Conservation (phyloP, 257 asterid genomes). For the Prunella vulgaris region DNA sequence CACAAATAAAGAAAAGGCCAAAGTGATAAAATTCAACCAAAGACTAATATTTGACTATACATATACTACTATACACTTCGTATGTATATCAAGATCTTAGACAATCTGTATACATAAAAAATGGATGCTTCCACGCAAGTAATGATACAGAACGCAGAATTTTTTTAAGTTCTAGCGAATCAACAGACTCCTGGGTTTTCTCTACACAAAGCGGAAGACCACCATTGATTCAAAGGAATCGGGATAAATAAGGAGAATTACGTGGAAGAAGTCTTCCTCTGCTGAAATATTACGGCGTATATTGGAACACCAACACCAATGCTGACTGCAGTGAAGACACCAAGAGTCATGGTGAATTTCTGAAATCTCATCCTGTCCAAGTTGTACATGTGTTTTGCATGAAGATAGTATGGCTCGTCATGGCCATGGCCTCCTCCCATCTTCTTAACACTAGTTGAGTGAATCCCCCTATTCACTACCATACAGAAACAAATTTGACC, state of each 20-base stretch:
- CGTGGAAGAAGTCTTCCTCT: conserved; percentile 68
- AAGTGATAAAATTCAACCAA: not conserved
- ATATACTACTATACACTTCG: not conserved
- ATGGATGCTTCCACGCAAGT: not conserved
- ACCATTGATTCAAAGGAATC: conserved; percentile 27
- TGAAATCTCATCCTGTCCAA: conserved; percentile 72
- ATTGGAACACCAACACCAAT: conserved; percentile 68
- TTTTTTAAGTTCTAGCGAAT: not conserved
- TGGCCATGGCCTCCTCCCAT: conserved; percentile 94
- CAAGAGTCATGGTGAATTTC: conserved; percentile 50
- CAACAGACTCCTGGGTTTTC: conserved; percentile 5
- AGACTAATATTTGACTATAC: not conserved
- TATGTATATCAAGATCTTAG: not conserved
- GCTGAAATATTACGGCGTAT: conserved; percentile 75
- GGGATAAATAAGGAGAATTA: conserved; percentile 24
- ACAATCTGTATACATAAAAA: not conserved
- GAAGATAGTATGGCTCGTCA: conserved; percentile 75
- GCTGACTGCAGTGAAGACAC: conserved; percentile 38
- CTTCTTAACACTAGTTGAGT: conserved; percentile 56
- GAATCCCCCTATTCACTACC: conserved; percentile 62
- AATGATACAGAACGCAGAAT: not conserved
- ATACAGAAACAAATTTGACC: not conserved
- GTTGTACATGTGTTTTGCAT: conserved; percentile 96
- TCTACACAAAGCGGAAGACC: conserved; percentile 23
- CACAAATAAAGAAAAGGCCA: not conserved